Evolutionary conservation across 345 rosid species (phyloP).

Genomic region (Limnanthes douglasii): DNA sequence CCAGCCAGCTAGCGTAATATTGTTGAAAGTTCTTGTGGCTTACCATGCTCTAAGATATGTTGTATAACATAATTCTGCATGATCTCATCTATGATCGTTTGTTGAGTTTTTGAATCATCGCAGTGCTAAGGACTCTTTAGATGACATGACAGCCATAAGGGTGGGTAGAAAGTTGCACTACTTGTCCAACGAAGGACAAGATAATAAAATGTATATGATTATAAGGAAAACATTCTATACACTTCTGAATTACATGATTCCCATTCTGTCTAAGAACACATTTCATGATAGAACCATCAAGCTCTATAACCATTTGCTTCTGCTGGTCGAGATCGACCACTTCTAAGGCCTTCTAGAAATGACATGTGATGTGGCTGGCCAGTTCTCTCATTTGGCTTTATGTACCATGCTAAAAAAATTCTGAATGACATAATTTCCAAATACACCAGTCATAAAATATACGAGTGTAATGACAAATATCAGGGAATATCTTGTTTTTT

Average conservation of each 20-base stretch:
- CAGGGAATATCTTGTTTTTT: slow-evolving; percentile 66
- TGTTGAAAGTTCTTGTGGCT: slow-evolving; percentile 59
- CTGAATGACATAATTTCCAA: slow-evolving; percentile 95
- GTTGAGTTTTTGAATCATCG: slow-evolving; percentile 40
- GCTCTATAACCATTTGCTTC: slow-evolving; percentile 67
- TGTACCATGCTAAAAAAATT: slow-evolving; percentile 89
- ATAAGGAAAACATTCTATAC: slow-evolving; percentile 83
- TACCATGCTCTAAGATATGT: slow-evolving; percentile 90
- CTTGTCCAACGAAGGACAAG: slow-evolving; percentile 81
- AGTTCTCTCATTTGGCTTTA: slow-evolving; percentile 64
- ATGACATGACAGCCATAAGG: slow-evolving; percentile 98
- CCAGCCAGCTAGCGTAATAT: slow-evolving; percentile 75
- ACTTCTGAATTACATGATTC: slow-evolving; percentile 96
- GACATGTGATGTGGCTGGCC: slow-evolving; percentile 65
- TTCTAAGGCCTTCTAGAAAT: slow-evolving; percentile 87
- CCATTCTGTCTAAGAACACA: slow-evolving; percentile 97
- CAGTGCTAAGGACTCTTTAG: slow-evolving; percentile 88
- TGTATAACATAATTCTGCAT: slow-evolving; percentile 94
- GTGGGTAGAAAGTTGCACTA: slow-evolving; percentile 73
- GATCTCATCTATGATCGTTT: slow-evolving; percentile 75
- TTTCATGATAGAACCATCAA: slow-evolving; percentile 78
- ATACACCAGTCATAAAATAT: slow-evolving; percentile 97
- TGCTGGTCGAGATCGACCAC: slow-evolving; percentile 70
- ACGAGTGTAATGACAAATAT: slow-evolving; percentile 64
- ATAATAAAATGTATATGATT: slow-evolving; percentile 66